Evolutionary conservation across 257 asterid species (phyloP).

Genomic region (Solanum clarkiae): DNA sequence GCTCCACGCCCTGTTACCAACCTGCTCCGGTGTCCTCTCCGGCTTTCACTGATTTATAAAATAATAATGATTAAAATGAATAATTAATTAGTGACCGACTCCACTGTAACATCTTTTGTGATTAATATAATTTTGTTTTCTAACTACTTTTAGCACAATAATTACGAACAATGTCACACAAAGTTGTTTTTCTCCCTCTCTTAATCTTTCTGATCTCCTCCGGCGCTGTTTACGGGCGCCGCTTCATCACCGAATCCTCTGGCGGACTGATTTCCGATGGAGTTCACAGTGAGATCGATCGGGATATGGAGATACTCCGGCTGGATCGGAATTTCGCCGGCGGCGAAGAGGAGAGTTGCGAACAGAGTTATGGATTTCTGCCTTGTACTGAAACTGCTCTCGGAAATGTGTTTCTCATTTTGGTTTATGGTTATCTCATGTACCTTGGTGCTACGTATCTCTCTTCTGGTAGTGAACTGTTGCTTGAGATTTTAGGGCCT

Average conservation of each 20-base stretch:
- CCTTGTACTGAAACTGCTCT: conserved; percentile 69
- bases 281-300: neutral
- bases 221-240: conserved; percentile 10
- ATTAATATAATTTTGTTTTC: neutral
- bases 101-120: neutral
- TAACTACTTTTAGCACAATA: neutral
- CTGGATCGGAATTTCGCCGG: neutral
- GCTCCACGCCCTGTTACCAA: neutral
- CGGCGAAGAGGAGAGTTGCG: conserved; percentile 45
- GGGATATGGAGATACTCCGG: conserved; percentile 11
- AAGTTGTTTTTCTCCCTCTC: neutral
- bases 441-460: conserved; percentile 69
- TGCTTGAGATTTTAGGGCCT: conserved; percentile 86
- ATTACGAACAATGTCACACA: neutral
- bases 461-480: conserved; percentile 80
- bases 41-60: neutral
- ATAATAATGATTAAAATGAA: neutral
- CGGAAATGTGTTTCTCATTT: conserved; percentile 58
- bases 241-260: conserved; percentile 33
- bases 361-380: conserved; percentile 76
- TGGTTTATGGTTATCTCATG: conserved; percentile 78
- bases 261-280: conserved; percentile 49
- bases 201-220: neutral
- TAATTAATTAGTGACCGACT: neutral
- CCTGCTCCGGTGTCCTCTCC: neutral